Evolutionary conservation across 2,329 filamentous ascomycete species (phyloP), one percentile per base, ranked within the genome.

Genomic region (Tolypocladium tropicale): DNA sequence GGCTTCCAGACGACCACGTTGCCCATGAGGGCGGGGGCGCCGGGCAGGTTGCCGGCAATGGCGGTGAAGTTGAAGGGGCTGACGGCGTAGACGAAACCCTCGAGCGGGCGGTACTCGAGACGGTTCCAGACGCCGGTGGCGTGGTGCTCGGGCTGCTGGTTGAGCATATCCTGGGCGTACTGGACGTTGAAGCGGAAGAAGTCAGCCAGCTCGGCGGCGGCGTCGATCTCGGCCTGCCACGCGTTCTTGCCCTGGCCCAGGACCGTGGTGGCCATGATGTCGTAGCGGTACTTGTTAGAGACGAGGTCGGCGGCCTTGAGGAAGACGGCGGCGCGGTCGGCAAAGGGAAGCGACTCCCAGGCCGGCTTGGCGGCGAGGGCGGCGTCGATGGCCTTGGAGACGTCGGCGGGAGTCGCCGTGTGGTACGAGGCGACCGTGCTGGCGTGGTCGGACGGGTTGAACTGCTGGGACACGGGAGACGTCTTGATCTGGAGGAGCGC

Each of bases 141-240:
- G 74, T 97, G 85, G 76, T 94, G 90, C 53, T 79, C 80, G 16
- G 93, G 93, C 74, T 99, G 94, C 69, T 90, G 85, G 39, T 83
- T 82, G 70, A 96, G 96, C 56, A 96, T 77, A 69, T 96, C 89
- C 74, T 96, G 87, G 32, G 93, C 93, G 68, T 94, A 96, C 71
- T 92, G 85, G 54, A 96, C 93, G 68, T 94, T 94, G 78, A 96
- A 96, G 68, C 91, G 84, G 69, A 97, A 77, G 74, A 97, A 97
- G 71, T 99, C 93, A 64, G 84, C 87, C 64, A 95, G 75, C 78
- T 99, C 94, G 10, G 93, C 93, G 21, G 93, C 93, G 41, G 92
- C 82, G 72, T 97, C 93, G 61, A 97, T 97, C 79, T 99, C 93
- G n/a, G 94, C 93, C 74, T 99, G 93, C 91, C 91, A 97, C 52